phyloP scores from a whole-genome alignment of 2,329 filamentous ascomycete species.

The Incumbomyces lentus region DNA sequence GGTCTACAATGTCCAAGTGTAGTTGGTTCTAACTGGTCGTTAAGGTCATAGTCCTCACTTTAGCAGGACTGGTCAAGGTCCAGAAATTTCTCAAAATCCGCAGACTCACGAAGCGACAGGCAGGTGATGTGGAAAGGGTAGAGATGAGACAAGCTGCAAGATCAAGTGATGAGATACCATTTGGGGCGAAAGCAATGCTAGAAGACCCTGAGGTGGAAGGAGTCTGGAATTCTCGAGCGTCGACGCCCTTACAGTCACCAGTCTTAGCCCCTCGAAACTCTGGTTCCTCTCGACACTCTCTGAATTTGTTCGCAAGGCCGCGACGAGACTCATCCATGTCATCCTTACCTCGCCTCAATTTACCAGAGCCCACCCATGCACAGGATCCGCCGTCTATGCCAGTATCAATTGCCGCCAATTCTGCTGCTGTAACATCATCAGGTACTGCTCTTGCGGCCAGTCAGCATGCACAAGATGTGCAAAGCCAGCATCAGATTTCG shows the following conservation, averaged over 20 bases:
- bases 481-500: neutral
- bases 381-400: neutral
- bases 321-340: slow-evolving; percentile 4
- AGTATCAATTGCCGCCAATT: neutral
- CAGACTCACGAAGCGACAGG: slow-evolving; percentile 44
- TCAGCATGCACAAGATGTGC: neutral
- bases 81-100: slow-evolving; percentile 47
- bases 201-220: slow-evolving; percentile 75
- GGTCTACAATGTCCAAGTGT: neutral
- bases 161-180: slow-evolving; percentile 57
- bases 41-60: slow-evolving; percentile 45
- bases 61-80: slow-evolving; percentile 56
- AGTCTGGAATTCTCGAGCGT: slow-evolving; percentile 59
- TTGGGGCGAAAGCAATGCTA: slow-evolving; percentile 76
- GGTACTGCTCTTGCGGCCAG: neutral
- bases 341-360: neutral
- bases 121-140: slow-evolving; percentile 43
- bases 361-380: neutral
- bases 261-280: slow-evolving; percentile 3
- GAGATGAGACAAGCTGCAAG: slow-evolving; percentile 45
- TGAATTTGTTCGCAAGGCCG: slow-evolving; percentile 1
- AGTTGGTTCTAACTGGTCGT: slow-evolving; percentile 33
- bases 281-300: slow-evolving; percentile 1
- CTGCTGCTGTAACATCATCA: neutral
- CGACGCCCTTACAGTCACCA: slow-evolving; percentile 22